Evolutionary conservation across 352 stramenopile species (phyloP).

Genomic region (Globisporangium yorkense): DNA sequence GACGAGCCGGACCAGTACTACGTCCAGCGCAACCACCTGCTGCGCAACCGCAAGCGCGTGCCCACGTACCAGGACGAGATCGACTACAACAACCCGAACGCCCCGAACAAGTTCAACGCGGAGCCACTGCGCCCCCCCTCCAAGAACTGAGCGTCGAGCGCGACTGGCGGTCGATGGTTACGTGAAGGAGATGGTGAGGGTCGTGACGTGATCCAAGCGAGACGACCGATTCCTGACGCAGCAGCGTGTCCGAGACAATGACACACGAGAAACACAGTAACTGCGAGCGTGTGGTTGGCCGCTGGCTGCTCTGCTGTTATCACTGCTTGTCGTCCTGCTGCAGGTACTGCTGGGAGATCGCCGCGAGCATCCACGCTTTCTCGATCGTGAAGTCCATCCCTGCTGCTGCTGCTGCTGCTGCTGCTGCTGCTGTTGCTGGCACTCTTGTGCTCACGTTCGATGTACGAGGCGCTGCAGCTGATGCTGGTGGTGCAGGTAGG

Average conservation of each 20-base stretch:
- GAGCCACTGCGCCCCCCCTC: constrained; percentile 49
- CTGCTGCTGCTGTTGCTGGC: background rate
- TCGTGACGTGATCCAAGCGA: background rate
- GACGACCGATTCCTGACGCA: too few relatives aligned
- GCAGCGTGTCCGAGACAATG: too few relatives aligned
- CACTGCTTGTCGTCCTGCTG: background rate
- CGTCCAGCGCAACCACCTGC: constrained; percentile 66
- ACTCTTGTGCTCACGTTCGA: background rate
- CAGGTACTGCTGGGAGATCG: constrained; percentile 30
- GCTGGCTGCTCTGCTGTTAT: background rate
- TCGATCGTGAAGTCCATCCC: constrained; percentile 14
- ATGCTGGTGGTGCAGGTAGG: background rate
- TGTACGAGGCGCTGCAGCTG: background rate
- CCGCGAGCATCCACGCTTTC: constrained; percentile 35
- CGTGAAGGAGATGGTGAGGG: background rate
- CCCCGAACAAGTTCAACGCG: constrained; percentile 27
- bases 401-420: background rate
- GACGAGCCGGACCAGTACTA: constrained; percentile 81
- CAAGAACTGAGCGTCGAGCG: constrained; percentile 42
- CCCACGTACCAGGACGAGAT: constrained; percentile 62
- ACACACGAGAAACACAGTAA: too few relatives aligned
- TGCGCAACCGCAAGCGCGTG: constrained; percentile 61
- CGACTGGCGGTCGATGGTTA: background rate
- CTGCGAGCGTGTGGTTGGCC: too few relatives aligned
- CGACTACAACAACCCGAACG: constrained; percentile 80